Base-by-base conservation (phyloP, 768 basidiomycete species). In the Leucosporidium yakuticum region DNA sequence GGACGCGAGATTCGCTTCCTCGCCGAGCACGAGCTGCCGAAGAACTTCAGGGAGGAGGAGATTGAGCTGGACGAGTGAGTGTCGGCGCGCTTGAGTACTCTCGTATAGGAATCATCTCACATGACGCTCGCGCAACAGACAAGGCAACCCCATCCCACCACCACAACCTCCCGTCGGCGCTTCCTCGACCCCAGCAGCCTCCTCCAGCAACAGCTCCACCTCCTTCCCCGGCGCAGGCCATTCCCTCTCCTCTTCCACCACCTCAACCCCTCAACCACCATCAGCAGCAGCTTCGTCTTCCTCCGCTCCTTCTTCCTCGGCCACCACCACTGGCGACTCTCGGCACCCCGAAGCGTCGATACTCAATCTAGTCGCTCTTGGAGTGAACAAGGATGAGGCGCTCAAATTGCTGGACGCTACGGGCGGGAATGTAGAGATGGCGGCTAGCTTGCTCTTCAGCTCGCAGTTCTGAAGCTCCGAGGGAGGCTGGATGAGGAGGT, bases 1-100 rank as follows among this genome's bases (percentile, higher is more conserved):
- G 88, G 85, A 23, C 84, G 90, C 20, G 91, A 96, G 79, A 87
- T 99, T 14, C 79, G 80, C 23, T 99, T 99, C 82, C 81, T 99
- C 6, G 78, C 91, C 2, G 96, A 99, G 80, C 96, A 99, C 78
- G 90, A 97, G 79, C 83, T 99, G 6, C 95, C 94, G 0, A 87
- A 87, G 15, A 88, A 88, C 75, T 60, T 60, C 44, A 39, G 47
- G 59, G 84, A 74, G 4, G 78, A 78, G 56, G 79, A 79, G 48
- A 72, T 76, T 21, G 76, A 77, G 23, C 75, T 77, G 0, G 76
- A 78, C 31, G 79, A 78, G 67, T 68, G 69, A 51, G 75, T 65
- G 25, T 29, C 12, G 25, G 8, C 34, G 20, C 48, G 44, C 32
- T 51, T 17, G 23, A n/a, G n/a, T n/a, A n/a, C n/a, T n/a, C n/a